phyloP scores from a whole-genome alignment of 2,329 filamentous ascomycete genomes.

The Fonsecaea pedrosoi region DNA sequence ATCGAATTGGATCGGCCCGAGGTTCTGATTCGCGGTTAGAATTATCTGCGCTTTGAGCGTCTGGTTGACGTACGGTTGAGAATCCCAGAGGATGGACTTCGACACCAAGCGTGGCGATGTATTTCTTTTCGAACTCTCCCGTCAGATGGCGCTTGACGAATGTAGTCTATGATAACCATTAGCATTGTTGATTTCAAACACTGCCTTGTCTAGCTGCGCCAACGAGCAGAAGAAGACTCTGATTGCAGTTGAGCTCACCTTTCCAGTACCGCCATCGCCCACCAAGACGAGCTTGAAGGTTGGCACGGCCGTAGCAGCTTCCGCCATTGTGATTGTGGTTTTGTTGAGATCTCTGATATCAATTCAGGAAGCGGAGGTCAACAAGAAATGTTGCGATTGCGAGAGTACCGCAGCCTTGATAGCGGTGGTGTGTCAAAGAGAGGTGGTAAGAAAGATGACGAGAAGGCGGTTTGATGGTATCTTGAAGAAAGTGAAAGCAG shows the following conservation, averaged over 20 bases:
- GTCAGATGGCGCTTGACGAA: conserved; percentile 99
- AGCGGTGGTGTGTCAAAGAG: conserved; percentile 1
- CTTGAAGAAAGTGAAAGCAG: conserved; percentile 15
- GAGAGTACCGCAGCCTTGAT: conserved; percentile 13
- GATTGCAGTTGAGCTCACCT: conserved; percentile 64
- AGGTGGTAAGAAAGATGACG: conserved; percentile 13
- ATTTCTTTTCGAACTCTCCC: conserved; percentile 99
- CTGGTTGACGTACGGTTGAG: conserved; percentile 80
- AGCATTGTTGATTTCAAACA: conserved; percentile 12
- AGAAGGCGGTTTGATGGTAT: conserved; percentile 20
- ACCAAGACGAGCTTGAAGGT: conserved; percentile 99
- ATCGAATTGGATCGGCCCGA: conserved; percentile 96
- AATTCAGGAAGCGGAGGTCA: conserved; percentile 31
- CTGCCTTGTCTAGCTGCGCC: not conserved
- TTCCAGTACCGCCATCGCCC: conserved; percentile 98
- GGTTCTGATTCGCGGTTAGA: conserved; percentile 66
- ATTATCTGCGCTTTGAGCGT: conserved; percentile 29
- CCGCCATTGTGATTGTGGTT: conserved; percentile 64
- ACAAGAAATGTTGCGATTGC: conserved; percentile 41
- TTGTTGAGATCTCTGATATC: conserved; percentile 37
- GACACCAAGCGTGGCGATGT: conserved; percentile 99
- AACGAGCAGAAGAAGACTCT: not conserved
- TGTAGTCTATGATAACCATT: conserved; percentile 73
- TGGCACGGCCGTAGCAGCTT: conserved; percentile 61
- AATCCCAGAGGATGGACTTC: conserved; percentile 98